phyloP scores from a whole-genome alignment of 768 basidiomycete genomes.

The Amanita molliuscula region DNA sequence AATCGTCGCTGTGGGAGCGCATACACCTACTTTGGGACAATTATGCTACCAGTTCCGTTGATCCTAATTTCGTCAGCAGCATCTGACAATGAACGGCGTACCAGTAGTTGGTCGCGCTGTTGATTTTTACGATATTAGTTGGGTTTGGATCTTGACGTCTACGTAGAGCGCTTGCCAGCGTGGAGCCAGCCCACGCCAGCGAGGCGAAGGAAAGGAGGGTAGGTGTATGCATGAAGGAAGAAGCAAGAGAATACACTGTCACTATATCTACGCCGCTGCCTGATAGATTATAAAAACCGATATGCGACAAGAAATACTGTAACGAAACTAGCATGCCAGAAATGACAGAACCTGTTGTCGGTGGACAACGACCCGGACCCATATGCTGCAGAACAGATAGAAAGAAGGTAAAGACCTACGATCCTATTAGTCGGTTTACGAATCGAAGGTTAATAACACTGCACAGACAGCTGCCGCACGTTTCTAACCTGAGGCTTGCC shows the following conservation, averaged over 20 bases:
- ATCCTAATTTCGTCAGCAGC: neutral
- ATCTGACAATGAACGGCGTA: neutral
- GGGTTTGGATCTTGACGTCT: slow-evolving; percentile 1
- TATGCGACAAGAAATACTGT: neutral
- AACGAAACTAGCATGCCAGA: neutral
- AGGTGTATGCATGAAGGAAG: neutral
- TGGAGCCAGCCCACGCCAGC: neutral
- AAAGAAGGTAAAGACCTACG: neutral
- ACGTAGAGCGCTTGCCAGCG: neutral
- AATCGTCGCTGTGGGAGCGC: neutral
- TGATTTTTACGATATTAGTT: slow-evolving; percentile 3
- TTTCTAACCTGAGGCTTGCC: neutral
- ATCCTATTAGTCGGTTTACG: neutral
- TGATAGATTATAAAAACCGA: neutral
- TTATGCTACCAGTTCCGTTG: neutral
- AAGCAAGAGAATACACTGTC: neutral
- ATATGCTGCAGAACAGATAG: neutral
- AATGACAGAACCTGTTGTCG: slow-evolving; percentile 1
- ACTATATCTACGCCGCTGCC: slow-evolving; percentile 3
- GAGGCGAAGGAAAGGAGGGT: neutral
- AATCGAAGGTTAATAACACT: neutral
- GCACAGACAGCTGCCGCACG: neutral
- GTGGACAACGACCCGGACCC: neutral
- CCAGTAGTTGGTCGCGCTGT: neutral
- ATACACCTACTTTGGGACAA: slow-evolving; percentile 6